Evolutionary conservation across 257 asterid species (phyloP).

Genomic region (Scutellaria baicalensis): DNA sequence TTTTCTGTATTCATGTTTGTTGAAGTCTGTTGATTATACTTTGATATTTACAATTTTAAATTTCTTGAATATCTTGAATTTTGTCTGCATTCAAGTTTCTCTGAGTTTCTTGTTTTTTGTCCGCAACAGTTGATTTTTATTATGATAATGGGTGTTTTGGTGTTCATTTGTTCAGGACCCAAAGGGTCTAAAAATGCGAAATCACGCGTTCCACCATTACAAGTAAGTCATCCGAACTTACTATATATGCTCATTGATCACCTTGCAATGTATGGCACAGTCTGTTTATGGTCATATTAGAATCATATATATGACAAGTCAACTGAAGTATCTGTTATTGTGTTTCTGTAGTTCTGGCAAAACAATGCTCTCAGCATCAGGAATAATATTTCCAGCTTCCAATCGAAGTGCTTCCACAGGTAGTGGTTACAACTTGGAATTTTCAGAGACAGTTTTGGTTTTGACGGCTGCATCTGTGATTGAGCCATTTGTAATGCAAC

Average conservation of each 20-base stretch:
- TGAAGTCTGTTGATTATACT: background rate
- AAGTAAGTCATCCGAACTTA: conserved; percentile 42
- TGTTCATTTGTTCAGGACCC: conserved; percentile 64
- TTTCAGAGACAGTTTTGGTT: conserved; percentile 38
- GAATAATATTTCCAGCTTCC: conserved; percentile 67
- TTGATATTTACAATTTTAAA: no score
- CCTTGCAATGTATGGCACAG: background rate
- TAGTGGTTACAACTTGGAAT: conserved; percentile 8
- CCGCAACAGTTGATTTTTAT: background rate
- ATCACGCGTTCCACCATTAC: conserved; percentile 90
- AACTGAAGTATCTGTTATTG: conserved; percentile 3
- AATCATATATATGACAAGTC: background rate
- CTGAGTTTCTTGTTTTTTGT: background rate
- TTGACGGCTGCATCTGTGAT: conserved; percentile 85
- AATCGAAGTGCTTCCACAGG: conserved; percentile 18
- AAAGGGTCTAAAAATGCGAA: conserved; percentile 87
- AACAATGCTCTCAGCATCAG: conserved; percentile 92
- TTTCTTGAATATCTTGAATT: background rate
- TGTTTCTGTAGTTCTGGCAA: conserved; percentile 62
- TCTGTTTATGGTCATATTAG: background rate
- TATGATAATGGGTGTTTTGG: background rate
- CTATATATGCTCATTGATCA: background rate
- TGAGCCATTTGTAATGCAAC: conserved; percentile 63
- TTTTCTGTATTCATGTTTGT: background rate
- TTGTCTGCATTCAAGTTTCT: background rate